A percentile compares a stretch with the other conserved stretches of the same genome.
Conservation (phyloP, 2,329 filamentous ascomycete species). For the Alternaria dauci region DNA sequence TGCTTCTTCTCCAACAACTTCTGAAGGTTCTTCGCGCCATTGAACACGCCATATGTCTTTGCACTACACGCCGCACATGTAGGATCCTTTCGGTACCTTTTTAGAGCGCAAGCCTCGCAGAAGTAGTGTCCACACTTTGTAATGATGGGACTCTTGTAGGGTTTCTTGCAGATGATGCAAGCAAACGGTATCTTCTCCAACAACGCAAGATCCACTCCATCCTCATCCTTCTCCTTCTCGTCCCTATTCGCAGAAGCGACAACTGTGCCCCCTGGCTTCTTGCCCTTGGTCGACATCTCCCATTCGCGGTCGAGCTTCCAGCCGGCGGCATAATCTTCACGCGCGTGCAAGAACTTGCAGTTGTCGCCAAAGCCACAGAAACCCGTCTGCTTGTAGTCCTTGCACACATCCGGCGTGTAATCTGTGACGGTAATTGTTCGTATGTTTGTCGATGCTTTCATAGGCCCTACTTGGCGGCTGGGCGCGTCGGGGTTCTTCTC, state of each 20-base stretch:
- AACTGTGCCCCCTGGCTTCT: conserved; percentile 60
- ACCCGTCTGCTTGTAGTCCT: conserved; percentile 82
- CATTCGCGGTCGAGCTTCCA: conserved; percentile 97
- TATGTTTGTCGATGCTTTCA: conserved; percentile 89
- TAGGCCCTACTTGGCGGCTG: conserved; percentile 76
- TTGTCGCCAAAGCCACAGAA: conserved; percentile 76
- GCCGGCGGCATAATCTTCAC: conserved; percentile 85
- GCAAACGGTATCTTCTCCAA: conserved; percentile 87
- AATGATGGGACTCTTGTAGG: conserved; percentile 81
- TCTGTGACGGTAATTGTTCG: conserved; percentile 90
- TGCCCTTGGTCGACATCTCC: conserved; percentile 79
- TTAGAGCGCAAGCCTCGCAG: conserved; percentile 87
- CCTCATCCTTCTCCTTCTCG: conserved; percentile 53
- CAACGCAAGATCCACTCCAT: conserved; percentile 72
- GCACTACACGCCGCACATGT: conserved; percentile 85
- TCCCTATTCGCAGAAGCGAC: conserved; percentile 67
- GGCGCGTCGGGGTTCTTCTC: conserved; percentile 81
- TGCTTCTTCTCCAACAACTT: conserved; percentile 79
- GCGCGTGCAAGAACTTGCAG: conserved; percentile 81
- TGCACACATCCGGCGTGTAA: conserved; percentile 92
- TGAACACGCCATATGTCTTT: conserved; percentile 90
- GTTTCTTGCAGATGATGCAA: conserved; percentile 83
- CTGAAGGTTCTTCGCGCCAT: conserved; percentile 82
- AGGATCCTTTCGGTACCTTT: conserved; percentile 85
- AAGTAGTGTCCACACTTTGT: conserved; percentile 97